A percentile compares a stretch with the other conserved stretches of the same genome.
Conservation (phyloP, 768 basidiomycete species). For the Lactifluus volemus region DNA sequence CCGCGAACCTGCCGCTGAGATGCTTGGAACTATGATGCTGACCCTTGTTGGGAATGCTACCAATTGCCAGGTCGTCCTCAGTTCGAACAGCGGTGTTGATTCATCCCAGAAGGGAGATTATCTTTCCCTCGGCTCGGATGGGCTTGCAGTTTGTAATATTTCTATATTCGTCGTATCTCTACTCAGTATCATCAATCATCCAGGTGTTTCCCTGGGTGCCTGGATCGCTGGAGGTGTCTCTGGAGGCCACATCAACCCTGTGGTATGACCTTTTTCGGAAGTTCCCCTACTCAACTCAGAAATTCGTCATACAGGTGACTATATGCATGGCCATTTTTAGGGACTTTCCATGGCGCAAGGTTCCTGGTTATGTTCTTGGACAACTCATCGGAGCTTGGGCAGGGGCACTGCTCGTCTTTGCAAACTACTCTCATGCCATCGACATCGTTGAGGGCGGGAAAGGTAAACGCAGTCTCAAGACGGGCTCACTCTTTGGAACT, state of each 20-base stretch:
- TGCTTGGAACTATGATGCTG: constrained; percentile 24
- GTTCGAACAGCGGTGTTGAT: constrained; percentile 18
- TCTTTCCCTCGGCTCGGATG: constrained; percentile 20
- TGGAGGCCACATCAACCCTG: constrained; percentile 50
- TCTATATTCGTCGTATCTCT: not conserved
- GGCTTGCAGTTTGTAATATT: constrained; percentile 18
- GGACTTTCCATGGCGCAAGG: constrained; percentile 74
- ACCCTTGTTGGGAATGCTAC: constrained; percentile 19
- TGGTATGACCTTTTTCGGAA: constrained; percentile 14
- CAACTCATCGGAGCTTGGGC: constrained; percentile 54
- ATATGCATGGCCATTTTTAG: constrained; percentile 59
- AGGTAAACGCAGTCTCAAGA: constrained; percentile 45
- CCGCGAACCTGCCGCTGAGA: constrained; percentile 23
- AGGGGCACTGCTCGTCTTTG: constrained; percentile 52
- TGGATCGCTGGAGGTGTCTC: constrained; percentile 61
- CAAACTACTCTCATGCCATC: constrained; percentile 60
- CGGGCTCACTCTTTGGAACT: constrained; percentile 51
- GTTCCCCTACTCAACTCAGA: not conserved
- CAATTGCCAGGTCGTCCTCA: constrained; percentile 22
- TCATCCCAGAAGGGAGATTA: constrained; percentile 21
- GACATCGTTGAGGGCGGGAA: constrained; percentile 51
- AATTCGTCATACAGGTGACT: constrained; percentile 41
- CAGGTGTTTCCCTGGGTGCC: constrained; percentile 54
- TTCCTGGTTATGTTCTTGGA: constrained; percentile 57
- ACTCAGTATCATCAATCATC: not conserved